Conservation (phyloP, 352 stramenopile genomes). For the Pythium rishiriense region DNA sequence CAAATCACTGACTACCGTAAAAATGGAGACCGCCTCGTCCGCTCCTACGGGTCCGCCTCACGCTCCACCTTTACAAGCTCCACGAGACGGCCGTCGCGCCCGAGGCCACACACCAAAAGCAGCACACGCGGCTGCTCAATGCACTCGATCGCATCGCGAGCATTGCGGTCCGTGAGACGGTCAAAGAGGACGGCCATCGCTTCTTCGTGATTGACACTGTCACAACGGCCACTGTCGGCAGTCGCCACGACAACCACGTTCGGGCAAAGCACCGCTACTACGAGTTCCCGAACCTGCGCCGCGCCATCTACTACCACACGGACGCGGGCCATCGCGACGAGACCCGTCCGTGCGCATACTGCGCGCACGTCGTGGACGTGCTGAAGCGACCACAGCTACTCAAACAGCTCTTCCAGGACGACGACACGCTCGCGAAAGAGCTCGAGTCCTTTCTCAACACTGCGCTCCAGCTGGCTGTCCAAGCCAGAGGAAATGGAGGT, state of each 20-base stretch:
- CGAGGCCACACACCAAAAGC: not conserved
- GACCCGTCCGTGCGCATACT: conserved; percentile 4
- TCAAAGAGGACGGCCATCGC: conserved; percentile 8
- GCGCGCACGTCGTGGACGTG: not conserved
- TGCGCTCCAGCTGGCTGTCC: conserved; percentile 3
- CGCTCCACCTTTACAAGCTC: not conserved
- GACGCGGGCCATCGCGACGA: conserved; percentile 6
- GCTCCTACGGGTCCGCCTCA: not conserved
- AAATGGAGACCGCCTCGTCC: not conserved
- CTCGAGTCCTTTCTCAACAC: conserved; percentile 12
- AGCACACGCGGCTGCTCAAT: not conserved
- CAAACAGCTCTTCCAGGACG: conserved; percentile 7
- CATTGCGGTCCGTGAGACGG: not conserved
- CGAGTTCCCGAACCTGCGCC: conserved; percentile 18
- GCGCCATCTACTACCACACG: conserved; percentile 17
- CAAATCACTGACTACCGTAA: not conserved
- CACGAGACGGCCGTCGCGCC: not conserved
- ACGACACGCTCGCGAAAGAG: not conserved
- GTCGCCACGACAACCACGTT: not conserved
- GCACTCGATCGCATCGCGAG: not conserved
- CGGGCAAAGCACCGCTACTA: conserved; percentile 17
- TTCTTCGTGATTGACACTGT: not conserved
- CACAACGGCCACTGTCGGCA: not conserved
- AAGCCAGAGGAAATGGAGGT: not conserved
- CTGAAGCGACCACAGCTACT: not conserved